Base-by-base conservation (phyloP, 768 basidiomycete genomes). In the Roridomyces roridus region DNA sequence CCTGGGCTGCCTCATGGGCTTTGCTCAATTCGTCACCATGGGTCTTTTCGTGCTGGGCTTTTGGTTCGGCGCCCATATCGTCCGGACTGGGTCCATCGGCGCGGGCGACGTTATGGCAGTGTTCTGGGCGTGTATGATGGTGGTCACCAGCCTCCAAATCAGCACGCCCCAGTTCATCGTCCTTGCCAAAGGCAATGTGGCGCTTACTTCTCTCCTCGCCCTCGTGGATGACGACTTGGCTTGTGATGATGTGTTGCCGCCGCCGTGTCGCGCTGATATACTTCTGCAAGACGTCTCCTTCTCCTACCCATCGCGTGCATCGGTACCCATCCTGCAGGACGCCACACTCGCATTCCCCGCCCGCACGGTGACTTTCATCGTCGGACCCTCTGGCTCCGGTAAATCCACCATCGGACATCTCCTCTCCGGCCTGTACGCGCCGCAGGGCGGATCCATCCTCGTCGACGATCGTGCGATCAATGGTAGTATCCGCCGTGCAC, bases 41-140 rank as follows among this genome's bases (percentile, higher is more conserved):
- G 83, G 84, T 24, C 96, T 97, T 87, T 99, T 98, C 73, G 94
- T 98, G 8, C 89, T 94, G 67, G 95, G 89, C 0, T 98, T 98
- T 74, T 98, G 96, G 95, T 98, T 89, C 67, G 96, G 96, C 12
- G 82, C 89, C 3, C 88, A 90, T 67, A 82, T 97, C 47, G 94
- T 99, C n/a, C 74, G 85, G n/a, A 80, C 87, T 12, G 91, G 89
- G 15, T 84, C 79, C 59, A 80, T 85, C 49, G 74, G 74, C 4
- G 76, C 90, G 0, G 94, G 94, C 1, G 83, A 88, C 31, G 91
- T 98, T 60, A 96, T 95, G 89, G 87, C 91, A n/a, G 93, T 96
- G 47, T 99, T 98, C 71, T 98, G 96, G 96, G 95, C 96, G 0
- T 95, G 93, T 69, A 77, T 98, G 20, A 91, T 98, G 58, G 94